A percentile compares a stretch with the other conserved stretches of the same genome.
phyloP scores from a whole-genome alignment of 2,329 filamentous ascomycete genomes.

The Alternaria brassicae region DNA sequence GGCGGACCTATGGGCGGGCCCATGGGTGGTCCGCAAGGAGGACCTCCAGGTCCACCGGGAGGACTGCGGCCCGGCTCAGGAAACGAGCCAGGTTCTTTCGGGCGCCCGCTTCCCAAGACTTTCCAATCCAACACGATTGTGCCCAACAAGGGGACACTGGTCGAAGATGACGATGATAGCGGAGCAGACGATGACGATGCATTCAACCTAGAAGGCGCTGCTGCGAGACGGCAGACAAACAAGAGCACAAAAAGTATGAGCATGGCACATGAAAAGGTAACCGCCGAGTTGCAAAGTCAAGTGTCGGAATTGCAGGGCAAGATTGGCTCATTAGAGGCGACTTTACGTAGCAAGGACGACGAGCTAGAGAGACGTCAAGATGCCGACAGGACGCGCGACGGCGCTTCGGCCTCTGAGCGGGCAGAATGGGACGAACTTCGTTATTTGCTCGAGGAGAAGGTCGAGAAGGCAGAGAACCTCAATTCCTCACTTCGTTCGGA shows the following conservation, averaged over 20 bases:
- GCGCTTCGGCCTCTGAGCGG: constrained; percentile 66
- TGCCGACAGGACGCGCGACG: constrained; percentile 62
- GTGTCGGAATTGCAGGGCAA: constrained; percentile 77
- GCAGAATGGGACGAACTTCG: constrained; percentile 74
- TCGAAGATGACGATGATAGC: constrained; percentile 78
- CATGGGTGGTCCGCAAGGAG: constrained; percentile 54
- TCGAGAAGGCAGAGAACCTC: constrained; percentile 76
- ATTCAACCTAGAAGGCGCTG: constrained; percentile 64
- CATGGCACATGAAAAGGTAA: constrained; percentile 50
- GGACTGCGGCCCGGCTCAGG: constrained; percentile 32
- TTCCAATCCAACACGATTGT: constrained; percentile 96
- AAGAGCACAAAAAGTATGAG: constrained; percentile 48
- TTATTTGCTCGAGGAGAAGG: constrained; percentile 72
- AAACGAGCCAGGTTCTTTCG: constrained; percentile 64
- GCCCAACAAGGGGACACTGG: constrained; percentile 96
- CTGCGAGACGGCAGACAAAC: constrained; percentile 55
- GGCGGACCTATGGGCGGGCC: constrained; percentile 6
- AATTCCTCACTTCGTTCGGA: constrained; percentile 82
- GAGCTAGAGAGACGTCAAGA: constrained; percentile 69
- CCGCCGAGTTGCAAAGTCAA: constrained; percentile 82
- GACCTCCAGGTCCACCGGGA: constrained; percentile 50
- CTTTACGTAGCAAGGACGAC: constrained; percentile 73
- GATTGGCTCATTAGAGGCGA: constrained; percentile 73
- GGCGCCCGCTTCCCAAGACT: constrained; percentile 82
- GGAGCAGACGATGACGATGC: constrained; percentile 64